phyloP scores from a whole-genome alignment of 2,329 filamentous ascomycete species.

The Clonostachys chloroleuca region DNA sequence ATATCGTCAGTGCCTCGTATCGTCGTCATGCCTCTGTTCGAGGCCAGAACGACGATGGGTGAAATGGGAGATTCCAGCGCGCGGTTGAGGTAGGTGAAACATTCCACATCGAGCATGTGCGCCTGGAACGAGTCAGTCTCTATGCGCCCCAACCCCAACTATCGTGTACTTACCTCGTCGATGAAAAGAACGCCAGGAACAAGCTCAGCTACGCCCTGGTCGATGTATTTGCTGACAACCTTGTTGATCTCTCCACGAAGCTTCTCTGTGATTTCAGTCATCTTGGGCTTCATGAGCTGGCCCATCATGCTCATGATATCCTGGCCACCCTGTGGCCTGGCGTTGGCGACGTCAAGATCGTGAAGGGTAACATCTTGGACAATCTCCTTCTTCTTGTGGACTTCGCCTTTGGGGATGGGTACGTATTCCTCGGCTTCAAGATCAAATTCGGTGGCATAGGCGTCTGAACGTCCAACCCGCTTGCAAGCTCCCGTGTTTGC shows the following conservation, averaged over 20 bases:
- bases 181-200: slow-evolving; percentile 99
- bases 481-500: slow-evolving; percentile 98
- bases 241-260: slow-evolving; percentile 96
- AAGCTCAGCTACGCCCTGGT: slow-evolving; percentile 94
- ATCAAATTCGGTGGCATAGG: slow-evolving; percentile 97
- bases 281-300: slow-evolving; percentile 98
- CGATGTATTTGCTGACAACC: slow-evolving; percentile 98
- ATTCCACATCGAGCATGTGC: slow-evolving; percentile 99
- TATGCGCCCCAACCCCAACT: not conserved
- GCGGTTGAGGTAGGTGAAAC: slow-evolving; percentile 97
- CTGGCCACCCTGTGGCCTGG: slow-evolving; percentile 91
- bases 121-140: slow-evolving; percentile 51
- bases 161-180: slow-evolving; percentile 67
- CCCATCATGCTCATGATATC: slow-evolving; percentile 99
- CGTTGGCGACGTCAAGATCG: slow-evolving; percentile 93
- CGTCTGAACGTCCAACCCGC: slow-evolving; percentile 90
- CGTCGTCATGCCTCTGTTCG: slow-evolving; percentile 89
- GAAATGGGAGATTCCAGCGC: slow-evolving; percentile 94
- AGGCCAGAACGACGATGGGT: slow-evolving; percentile 94
- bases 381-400: slow-evolving; percentile 99
- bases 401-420: slow-evolving; percentile 95
- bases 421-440: slow-evolving; percentile 99
- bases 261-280: slow-evolving; percentile 99
- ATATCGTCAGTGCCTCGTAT: slow-evolving; percentile 84
- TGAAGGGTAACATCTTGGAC: slow-evolving; percentile 98